Base-by-base conservation (phyloP, 306 rosid genomes). In the Lathyrus aphaca region DNA sequence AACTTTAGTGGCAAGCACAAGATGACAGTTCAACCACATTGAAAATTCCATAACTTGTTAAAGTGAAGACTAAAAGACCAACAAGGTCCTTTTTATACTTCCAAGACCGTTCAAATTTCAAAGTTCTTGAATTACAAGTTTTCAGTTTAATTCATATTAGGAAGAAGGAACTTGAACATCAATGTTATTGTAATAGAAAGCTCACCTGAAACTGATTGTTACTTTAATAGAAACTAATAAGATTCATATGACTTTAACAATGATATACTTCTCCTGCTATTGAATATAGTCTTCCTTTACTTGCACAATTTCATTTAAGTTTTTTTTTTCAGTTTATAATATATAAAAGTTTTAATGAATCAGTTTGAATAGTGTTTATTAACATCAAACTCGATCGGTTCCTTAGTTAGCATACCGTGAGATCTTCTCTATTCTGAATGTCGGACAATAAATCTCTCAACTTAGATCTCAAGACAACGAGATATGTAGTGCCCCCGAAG, bases 21-120 rank as follows among this genome's bases (percentile, higher is more conserved):
- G 9, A 48, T 68, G 82, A 82, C 85, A 25, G 14, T 17, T 59
- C 77, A 82, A 82, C 85, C 74, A 59, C 80, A 58, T 5, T 74
- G 85, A 82, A 64, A 82, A 77, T 23, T 65, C 64, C 51, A 17
- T 82, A 21, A 30, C 85, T 74, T 77, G 82, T 61, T 67, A 38
- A 68, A 16, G 8, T 53, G 11, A 14, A 71, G 67, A 59, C 77
- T 11, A 25, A n/a, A 67, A 42, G 40, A 68, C 49, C 50, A 70
- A 38, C 16, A 2, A 14, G 18, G 62, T 76, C 76, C 40, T 55
- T 58, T 71, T 72, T 60, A 62, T 23, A 35, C 42, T 71, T 74
- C 44, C 23, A 43, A 1, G 10, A 69, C 29, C 71, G 40, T 77
- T 77, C 74, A 77, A 77, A 82, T 18, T 73, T 65, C 77, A 64